These are phyloP conservation scores for Solanum hybrid DNA, from an alignment of 305 asterid genomes.

Conservation along the genomic window DNA sequence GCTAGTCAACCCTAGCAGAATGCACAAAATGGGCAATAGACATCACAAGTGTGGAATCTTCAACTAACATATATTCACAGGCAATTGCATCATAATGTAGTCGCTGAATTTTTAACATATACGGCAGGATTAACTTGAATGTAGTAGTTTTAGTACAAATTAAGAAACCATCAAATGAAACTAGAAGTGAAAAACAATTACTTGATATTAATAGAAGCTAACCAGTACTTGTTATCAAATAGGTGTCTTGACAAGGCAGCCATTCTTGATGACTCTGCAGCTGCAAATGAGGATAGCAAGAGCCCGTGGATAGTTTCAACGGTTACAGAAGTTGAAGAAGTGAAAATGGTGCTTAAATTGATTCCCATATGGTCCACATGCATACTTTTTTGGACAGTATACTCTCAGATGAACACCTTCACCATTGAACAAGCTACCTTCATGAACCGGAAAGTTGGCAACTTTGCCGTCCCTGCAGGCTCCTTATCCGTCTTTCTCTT, in stretches of 20 bases:
- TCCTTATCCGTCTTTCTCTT: slow-evolving; percentile 74
- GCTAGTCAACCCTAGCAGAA: not conserved
- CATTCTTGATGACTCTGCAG: slow-evolving; percentile 22
- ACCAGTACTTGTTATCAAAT: not conserved
- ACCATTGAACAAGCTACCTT: slow-evolving; percentile 77
- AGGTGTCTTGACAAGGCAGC: slow-evolving; percentile 89
- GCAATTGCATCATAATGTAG: not conserved
- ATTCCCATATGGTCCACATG: slow-evolving; percentile 89
- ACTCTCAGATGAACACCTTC: slow-evolving; percentile 89
- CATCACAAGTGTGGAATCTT: not conserved
- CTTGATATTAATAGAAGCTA: not conserved
- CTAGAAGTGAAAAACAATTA: not conserved
- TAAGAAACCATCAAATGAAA: not conserved
- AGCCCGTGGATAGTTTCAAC: slow-evolving; percentile 30
- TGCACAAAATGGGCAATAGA: not conserved
- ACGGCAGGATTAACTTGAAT: not conserved
- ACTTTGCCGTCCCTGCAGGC: slow-evolving; percentile 56
- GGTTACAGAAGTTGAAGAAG: slow-evolving; percentile 75
- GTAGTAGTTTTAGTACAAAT: not conserved
- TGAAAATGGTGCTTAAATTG: slow-evolving; percentile 68
- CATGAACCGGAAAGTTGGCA: slow-evolving; percentile 53
- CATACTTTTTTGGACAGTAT: slow-evolving; percentile 80
- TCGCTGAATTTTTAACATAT: not conserved
- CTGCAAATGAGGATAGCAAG: slow-evolving; percentile 1
- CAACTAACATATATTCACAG: not conserved